A percentile compares a stretch with the other conserved stretches of the same genome.
Evolutionary conservation across 2,329 filamentous ascomycete species (phyloP).

Genomic region (Aspergillus ibericus): DNA sequence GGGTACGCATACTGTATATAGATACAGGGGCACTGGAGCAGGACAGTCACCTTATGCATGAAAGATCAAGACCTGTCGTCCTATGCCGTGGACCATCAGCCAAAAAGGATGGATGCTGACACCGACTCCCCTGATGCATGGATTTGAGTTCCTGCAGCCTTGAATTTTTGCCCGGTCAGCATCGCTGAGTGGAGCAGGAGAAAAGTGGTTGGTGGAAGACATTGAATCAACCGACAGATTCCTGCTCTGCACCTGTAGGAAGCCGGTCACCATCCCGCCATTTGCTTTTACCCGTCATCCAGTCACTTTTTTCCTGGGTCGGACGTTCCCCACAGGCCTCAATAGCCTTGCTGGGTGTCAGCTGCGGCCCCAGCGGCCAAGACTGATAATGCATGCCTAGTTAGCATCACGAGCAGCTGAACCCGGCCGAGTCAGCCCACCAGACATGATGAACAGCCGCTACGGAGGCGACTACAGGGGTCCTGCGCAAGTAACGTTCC

Average conservation of each 20-base stretch:
- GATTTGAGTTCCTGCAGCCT: conserved; percentile 15
- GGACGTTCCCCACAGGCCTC: not conserved
- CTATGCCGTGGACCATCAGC: not conserved
- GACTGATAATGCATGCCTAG: conserved; percentile 2
- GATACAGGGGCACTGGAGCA: not conserved
- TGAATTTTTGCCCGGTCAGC: not conserved
- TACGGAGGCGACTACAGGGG: not conserved
- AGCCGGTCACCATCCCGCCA: not conserved
- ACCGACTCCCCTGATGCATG: not conserved
- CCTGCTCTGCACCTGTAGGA: not conserved
- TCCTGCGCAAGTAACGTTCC: not conserved
- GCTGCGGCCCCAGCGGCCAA: conserved; percentile 14
- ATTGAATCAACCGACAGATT: conserved; percentile 8
- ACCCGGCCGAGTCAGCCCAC: not conserved
- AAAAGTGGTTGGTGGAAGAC: conserved; percentile 10
- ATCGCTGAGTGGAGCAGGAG: conserved; percentile 1
- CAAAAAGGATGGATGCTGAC: conserved; percentile 1
- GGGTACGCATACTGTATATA: not conserved
- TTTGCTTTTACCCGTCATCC: not conserved
- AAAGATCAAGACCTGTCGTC: not conserved
- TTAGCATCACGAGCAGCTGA: not conserved
- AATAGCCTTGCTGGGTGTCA: conserved; percentile 1
- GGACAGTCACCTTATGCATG: conserved; percentile 10
- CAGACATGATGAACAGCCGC: not conserved
- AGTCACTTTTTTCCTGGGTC: too few species aligned